Base-by-base conservation (phyloP, 805 yeast genomes). In the Saturnispora zaruensis region DNA sequence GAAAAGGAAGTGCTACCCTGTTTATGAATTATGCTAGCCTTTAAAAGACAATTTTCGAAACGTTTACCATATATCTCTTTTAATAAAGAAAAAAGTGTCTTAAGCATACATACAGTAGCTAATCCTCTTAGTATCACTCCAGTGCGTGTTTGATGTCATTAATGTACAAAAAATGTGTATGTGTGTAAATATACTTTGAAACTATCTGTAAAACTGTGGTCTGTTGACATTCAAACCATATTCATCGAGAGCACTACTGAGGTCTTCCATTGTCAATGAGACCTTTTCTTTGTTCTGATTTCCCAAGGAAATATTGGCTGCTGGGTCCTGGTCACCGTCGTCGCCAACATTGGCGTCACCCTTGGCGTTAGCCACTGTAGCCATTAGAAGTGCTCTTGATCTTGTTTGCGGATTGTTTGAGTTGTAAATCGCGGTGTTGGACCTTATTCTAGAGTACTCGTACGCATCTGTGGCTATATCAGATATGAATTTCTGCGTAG, bases 391-490 rank as follows among this genome's bases (percentile, higher is more conserved):
- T 30, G 87, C 91, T 58, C 87, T 77, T 0, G 93, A 95, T 60
- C 95, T 74, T 1, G 81, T 84, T 63, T 87, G 95, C 6, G 96
- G 95, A 61, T 87, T 87, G 41, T 86, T 75, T 4, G 95, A 80
- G 59, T 84, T 82, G 59, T 86, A 82, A n/a, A 90, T 95, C 0
- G 96, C 81, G 11, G 88, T 80, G 4, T 87, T 73, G n/a, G 93
- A 87, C 54, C 98, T 76, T 56, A 93, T 93, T 53, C 98, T 73
- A 7, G 96, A 86, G 63, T 88, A 90, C 64, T 93, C 99, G 63
- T 88, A 93, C 0, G 99, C 97, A 62, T 93, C 98, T 14, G 89
- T 87, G 1, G 99, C 96, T 28, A 93, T 82, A 64, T 93, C 99
- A 53, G 90, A 81, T 25, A 93, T 77, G 64, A 93, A 93, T 63